Evolutionary conservation across 176 grass and related monocot genomes (phyloP).

Genomic region (Aegilops longissima): DNA sequence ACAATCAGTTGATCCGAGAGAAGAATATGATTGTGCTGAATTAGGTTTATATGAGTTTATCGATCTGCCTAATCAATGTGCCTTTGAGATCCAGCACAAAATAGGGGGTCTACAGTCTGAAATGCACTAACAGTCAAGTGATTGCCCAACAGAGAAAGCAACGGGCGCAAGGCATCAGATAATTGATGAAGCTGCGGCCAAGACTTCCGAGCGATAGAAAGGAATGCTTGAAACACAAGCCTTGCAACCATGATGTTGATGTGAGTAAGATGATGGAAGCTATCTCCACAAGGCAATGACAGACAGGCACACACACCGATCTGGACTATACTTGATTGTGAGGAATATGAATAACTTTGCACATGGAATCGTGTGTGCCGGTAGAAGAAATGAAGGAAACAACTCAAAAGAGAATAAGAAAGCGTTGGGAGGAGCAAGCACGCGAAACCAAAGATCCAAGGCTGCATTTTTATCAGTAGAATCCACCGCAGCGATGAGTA

Average conservation of each 20-base stretch:
- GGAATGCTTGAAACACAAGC: constrained; percentile 23
- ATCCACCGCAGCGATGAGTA: too few relatives aligned
- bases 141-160: not conserved
- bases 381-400: not conserved
- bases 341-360: not conserved
- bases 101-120: not conserved
- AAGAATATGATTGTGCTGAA: not conserved
- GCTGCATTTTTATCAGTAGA: too few relatives aligned
- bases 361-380: not conserved
- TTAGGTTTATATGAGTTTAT: not conserved
- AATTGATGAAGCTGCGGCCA: constrained; percentile 22
- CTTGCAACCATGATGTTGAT: not conserved
- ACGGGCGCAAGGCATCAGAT: not conserved
- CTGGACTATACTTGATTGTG: not conserved
- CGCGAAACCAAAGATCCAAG: too few relatives aligned
- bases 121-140: not conserved
- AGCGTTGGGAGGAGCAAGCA: not conserved
- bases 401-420: not conserved
- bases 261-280: not conserved
- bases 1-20: not conserved
- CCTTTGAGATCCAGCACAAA: not conserved
- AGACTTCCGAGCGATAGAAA: not conserved
- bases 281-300: not conserved
- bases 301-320: not conserved
- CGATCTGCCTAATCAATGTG: not conserved